Percentiles rank a stretch among this genome's conserved stretches.
Conservation (phyloP, 495 filamentous ascomycete species). For the Tirmania nivea region DNA sequence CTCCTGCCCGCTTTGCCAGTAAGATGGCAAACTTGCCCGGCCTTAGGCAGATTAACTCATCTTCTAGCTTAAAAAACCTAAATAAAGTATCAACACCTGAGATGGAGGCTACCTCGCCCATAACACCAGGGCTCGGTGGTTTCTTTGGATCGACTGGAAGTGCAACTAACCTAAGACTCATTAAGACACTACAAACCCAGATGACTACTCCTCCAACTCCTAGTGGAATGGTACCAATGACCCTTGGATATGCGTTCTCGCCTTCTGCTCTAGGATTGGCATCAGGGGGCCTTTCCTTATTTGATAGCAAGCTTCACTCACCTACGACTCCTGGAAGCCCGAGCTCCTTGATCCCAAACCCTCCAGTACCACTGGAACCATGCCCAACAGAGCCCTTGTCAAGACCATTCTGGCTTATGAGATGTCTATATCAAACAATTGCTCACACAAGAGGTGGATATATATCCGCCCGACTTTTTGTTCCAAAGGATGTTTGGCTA, state of each 20-base stretch:
- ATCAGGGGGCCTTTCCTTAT: constrained; percentile 53
- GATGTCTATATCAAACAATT: constrained; percentile 77
- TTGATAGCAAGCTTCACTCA: constrained; percentile 65
- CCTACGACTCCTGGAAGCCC: constrained; percentile 45
- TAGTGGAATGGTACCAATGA: constrained; percentile 14
- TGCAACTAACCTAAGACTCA: constrained; percentile 19
- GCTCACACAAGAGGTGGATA: constrained; percentile 82
- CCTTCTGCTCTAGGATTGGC: constrained; percentile 24
- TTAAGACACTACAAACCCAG: constrained; percentile 30
- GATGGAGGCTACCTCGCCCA: constrained; percentile 40
- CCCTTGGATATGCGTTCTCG: constrained; percentile 24
- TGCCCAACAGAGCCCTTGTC: constrained; percentile 72
- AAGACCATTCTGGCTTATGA: constrained; percentile 91
- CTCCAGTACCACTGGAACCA: constrained; percentile 61
- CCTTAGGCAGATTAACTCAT: constrained; percentile 59
- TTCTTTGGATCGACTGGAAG: constrained; percentile 35
- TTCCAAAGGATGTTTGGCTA: constrained; percentile 80
- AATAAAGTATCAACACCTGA: constrained; percentile 28
- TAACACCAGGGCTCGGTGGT: constrained; percentile 47
- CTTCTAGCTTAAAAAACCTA: constrained; percentile 48
- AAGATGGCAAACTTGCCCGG: constrained; percentile 33
- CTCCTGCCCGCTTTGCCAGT: constrained; percentile 27
- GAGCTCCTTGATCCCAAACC: constrained; percentile 26
- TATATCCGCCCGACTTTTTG: constrained; percentile 69
- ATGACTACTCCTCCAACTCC: constrained; percentile 39